phyloP scores from a whole-genome alignment of 2,329 filamentous ascomycete genomes.

The Botrytis fabae region DNA sequence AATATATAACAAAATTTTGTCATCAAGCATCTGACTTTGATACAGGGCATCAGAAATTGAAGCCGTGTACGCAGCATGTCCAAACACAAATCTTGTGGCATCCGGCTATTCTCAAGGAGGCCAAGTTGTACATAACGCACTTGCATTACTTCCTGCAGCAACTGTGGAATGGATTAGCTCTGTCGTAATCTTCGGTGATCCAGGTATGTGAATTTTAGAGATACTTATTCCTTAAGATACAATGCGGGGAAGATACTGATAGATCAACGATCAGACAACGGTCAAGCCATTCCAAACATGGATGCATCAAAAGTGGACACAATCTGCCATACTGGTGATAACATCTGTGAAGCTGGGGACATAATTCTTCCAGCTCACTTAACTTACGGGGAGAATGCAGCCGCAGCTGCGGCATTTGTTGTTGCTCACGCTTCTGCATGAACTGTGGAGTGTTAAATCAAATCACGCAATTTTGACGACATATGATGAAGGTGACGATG shows the following conservation, averaged over 20 bases:
- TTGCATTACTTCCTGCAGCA: constrained; percentile 39
- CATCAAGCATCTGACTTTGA: constrained; percentile 12
- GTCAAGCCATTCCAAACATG: constrained; percentile 33
- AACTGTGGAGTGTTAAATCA: not conserved
- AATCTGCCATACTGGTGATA: constrained; percentile 51
- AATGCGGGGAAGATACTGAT: not conserved
- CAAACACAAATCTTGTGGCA: constrained; percentile 44
- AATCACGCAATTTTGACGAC: not conserved
- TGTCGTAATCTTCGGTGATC: constrained; percentile 48
- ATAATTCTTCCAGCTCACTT: constrained; percentile 46
- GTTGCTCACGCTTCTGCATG: constrained; percentile 12
- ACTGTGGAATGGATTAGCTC: constrained; percentile 42
- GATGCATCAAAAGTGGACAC: constrained; percentile 42
- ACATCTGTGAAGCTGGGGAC: constrained; percentile 51
- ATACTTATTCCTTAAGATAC: not conserved
- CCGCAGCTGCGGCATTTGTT: constrained; percentile 44
- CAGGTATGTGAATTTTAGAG: constrained; percentile 35
- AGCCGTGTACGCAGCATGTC: constrained; percentile 41
- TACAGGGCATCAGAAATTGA: constrained; percentile 40
- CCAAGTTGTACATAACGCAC: constrained; percentile 47
- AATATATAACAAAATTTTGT: not conserved
- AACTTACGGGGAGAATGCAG: constrained; percentile 43
- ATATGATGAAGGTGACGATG: constrained; percentile 10
- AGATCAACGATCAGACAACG: constrained; percentile 25
- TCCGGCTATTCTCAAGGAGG: constrained; percentile 48